Percentiles rank a stretch among this genome's conserved stretches.
Evolutionary conservation across 495 filamentous ascomycete species (phyloP).

Genomic region (Daldinia caldariorum): DNA sequence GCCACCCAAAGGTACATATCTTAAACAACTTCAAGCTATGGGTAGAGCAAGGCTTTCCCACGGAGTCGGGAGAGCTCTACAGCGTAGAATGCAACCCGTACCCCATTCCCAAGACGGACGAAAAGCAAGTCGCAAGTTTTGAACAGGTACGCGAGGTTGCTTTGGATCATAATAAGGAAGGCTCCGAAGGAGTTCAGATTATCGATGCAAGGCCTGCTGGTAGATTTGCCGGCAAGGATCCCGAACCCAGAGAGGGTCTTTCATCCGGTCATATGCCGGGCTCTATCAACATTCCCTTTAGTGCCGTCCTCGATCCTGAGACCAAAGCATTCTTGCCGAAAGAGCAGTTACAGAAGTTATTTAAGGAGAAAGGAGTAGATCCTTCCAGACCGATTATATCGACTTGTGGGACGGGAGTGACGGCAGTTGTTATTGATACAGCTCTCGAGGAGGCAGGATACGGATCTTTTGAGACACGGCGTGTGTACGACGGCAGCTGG

Average conservation of each 20-base stretch:
- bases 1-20: slow-evolving; percentile 88
- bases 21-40: slow-evolving; percentile 94
- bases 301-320: slow-evolving; percentile 79
- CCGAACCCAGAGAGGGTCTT: slow-evolving; percentile 88
- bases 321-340: slow-evolving; percentile 81
- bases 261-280: slow-evolving; percentile 92
- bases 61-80: slow-evolving; percentile 78
- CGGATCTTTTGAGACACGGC: slow-evolving; percentile 71
- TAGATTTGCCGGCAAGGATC: slow-evolving; percentile 82
- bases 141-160: slow-evolving; percentile 82
- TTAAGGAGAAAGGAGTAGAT: slow-evolving; percentile 79
- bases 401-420: slow-evolving; percentile 93
- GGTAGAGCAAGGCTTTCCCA: slow-evolving; percentile 82
- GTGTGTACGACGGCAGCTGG: slow-evolving; percentile 96
- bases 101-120: slow-evolving; percentile 62
- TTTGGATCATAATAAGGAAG: slow-evolving; percentile 79
- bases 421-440: slow-evolving; percentile 90
- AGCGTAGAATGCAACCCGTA: slow-evolving; percentile 67
- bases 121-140: slow-evolving; percentile 65
- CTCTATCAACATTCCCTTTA: slow-evolving; percentile 83
- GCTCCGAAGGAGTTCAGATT: slow-evolving; percentile 82
- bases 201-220: slow-evolving; percentile 85
- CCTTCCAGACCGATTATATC: slow-evolving; percentile 85
- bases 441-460: slow-evolving; percentile 82
- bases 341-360: slow-evolving; percentile 76